Evolutionary conservation across 306 rosid species (phyloP).

Genomic region (Ceratonia siliqua): DNA sequence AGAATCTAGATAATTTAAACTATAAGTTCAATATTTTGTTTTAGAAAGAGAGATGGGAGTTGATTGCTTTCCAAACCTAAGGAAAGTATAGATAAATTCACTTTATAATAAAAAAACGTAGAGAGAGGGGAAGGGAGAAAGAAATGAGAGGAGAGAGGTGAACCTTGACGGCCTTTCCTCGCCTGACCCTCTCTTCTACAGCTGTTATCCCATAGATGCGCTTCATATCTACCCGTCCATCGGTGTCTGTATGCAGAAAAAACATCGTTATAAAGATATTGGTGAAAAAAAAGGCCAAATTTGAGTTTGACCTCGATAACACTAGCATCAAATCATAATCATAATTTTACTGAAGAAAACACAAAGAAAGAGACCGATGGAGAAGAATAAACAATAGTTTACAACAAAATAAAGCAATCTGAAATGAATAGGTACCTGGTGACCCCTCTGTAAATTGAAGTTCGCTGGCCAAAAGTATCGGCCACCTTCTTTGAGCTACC

Average conservation of each 20-base stretch:
- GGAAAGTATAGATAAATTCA: not conserved
- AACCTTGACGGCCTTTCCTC: conserved; percentile 99
- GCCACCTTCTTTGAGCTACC: conserved; percentile 63
- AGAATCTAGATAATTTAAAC: no score
- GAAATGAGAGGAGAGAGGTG: no score
- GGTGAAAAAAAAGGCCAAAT: conserved; percentile 16
- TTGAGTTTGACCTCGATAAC: conserved; percentile 28
- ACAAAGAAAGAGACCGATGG: not conserved
- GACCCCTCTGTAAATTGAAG: conserved; percentile 98
- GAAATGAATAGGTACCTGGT: conserved; percentile 54
- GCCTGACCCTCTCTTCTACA: conserved; percentile 99
- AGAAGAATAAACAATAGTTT: not conserved
- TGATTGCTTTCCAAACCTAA: not conserved
- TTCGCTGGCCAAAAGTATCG: conserved; percentile 93
- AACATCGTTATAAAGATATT: not conserved
- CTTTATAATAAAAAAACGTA: not conserved
- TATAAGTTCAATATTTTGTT: no score
- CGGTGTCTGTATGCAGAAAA: conserved; percentile 61
- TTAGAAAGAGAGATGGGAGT: not conserved
- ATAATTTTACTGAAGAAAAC: no score
- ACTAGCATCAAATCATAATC: no score
- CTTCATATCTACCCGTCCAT: conserved; percentile 99
- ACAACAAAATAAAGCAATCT: no score
- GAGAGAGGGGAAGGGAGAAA: not conserved
- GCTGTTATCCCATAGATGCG: conserved; percentile 99